phyloP scores from a whole-genome alignment of 202 grass and related monocot genomes.

The Bolboschoenoplectus hybrid region DNA sequence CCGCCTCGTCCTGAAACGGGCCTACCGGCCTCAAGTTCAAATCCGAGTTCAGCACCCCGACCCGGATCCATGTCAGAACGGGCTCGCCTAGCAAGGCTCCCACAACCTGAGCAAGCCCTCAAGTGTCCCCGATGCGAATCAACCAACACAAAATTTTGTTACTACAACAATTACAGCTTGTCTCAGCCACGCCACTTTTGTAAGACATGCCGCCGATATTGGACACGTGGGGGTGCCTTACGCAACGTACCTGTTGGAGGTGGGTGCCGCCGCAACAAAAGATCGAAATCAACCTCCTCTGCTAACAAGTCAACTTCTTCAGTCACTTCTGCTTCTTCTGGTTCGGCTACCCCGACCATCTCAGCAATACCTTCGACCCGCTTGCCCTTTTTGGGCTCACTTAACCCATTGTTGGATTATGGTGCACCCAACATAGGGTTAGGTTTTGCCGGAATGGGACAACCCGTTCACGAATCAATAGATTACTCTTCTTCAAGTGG shows the following conservation, averaged over 20 bases:
- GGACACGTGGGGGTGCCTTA: slow-evolving; percentile 83
- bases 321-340: slow-evolving; percentile 41
- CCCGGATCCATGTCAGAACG: slow-evolving; percentile 78
- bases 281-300: slow-evolving; percentile 50
- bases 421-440: slow-evolving; percentile 65
- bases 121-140: slow-evolving; percentile 60
- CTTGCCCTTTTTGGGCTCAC: slow-evolving; percentile 65
- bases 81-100: slow-evolving; percentile 64
- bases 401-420: slow-evolving; percentile 48
- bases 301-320: slow-evolving; percentile 46
- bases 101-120: slow-evolving; percentile 71
- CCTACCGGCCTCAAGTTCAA: slow-evolving; percentile 47
- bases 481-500: slow-evolving; percentile 58
- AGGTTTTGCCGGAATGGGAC: slow-evolving; percentile 58
- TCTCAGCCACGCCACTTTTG: slow-evolving; percentile 96
- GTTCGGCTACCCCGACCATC: slow-evolving; percentile 15
- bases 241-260: slow-evolving; percentile 91
- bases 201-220: slow-evolving; percentile 94
- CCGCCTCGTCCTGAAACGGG: slow-evolving; percentile 19
- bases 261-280: slow-evolving; percentile 88
- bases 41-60: slow-evolving; percentile 39
- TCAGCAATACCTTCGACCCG: slow-evolving; percentile 44
- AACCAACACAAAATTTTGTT: slow-evolving; percentile 60
- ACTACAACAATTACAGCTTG: slow-evolving; percentile 77
- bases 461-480: slow-evolving; percentile 54